Base-by-base conservation (phyloP, 2,329 filamentous ascomycete genomes). In the Leptographium procerum region DNA sequence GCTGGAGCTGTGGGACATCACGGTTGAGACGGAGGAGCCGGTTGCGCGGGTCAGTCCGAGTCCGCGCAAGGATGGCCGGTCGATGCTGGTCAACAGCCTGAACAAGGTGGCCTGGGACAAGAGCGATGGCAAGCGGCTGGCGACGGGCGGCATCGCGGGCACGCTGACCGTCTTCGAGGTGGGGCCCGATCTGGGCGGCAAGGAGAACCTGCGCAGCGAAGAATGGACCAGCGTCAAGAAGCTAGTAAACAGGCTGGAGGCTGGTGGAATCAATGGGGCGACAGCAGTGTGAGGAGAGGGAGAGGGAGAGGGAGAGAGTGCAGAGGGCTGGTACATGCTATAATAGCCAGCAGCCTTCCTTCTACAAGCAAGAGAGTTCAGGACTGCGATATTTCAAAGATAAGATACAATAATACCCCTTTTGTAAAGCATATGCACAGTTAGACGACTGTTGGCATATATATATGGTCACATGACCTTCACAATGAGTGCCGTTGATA, bases 41-140 rank as follows among this genome's bases (percentile, higher is more conserved):
- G 84, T 95, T 1, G 88, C 89, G 55, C 86, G 87, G 64, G 87
- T 91, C 64, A 83, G 83, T 56, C 91, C 91, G 1, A 88, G 83
- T 64, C 69, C 78, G 68, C 73, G 86, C 68, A 81, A 84, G 66
- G 82, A 84, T 52, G 81, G 85, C 61, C 73, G 82, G 71, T 82
- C 84, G 31, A 83, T 89, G 70, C 79, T 92, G 66, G 88, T 86
- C 59, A 87, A 89, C 74, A 95, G 91, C 69, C 73, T 99, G 66
- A 99, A 99, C 72, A 95, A 94, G 75, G 77, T 96, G 50, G 87
- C 90, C 0, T 99, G 94, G 94, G 94, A 99, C 73, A 84, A 85
- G 66, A 86, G 84, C 51, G 91, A 96, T 69, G 95, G 94, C 54
- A 88, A 87, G 71, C 82, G 89, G 56, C 75, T 97, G 55, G 94